Evolutionary conservation across 2,329 filamentous ascomycete species (phyloP), one percentile per base, ranked within the genome.

Genomic region (Penicillium sp.): DNA sequence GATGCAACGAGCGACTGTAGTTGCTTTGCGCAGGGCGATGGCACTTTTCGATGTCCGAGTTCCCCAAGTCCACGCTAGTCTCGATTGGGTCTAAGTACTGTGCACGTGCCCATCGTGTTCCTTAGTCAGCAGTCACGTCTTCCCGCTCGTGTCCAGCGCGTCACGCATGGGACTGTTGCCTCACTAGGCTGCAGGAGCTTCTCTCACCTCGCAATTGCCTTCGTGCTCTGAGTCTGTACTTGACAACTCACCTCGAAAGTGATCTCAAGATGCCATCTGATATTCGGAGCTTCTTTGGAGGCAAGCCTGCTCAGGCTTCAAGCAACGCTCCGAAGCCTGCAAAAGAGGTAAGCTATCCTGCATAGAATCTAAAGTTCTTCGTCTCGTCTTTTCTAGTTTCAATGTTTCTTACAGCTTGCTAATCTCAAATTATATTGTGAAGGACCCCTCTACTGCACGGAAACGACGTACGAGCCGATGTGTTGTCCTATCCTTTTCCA

Each of bases 281-380:
- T 79, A 98, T 97, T 73, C 86, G 93, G 73, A 92, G 85, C 70
- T 98, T 97, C 80, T 97, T 98, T 81, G 88, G 90, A 59, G 88
- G 90, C 64, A 93, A 93, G 77, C 86, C 87, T 56, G 84, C 85
- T 66, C 82, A 85, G 69, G 80, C 84, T 49, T 80, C 85, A 17
- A 78, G 83, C 53, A 83, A 85, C 62, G 78, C 78, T 66, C 71
- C 72, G 13, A 66, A 69, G 67, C 74, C 81, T 49, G 64, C 76
- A 50, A 78, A 79, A 67, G 81, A 76, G 77, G 82, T 76, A 76
- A 60, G 71, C 53, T 70, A 61, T 56, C 60, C 55, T 63, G 44
- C 19, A 49, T 59, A n/a, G 8, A 17, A 45, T 37, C 42, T 38
- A n/a, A 50, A 13, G 26, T 10, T 53, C 28, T 33, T 45, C 35